Percentiles rank a stretch among this genome's conserved stretches.
Evolutionary conservation across 1,284 basidiomycete genomes (phyloP).

Genomic region (Rhodotorula sp.): DNA sequence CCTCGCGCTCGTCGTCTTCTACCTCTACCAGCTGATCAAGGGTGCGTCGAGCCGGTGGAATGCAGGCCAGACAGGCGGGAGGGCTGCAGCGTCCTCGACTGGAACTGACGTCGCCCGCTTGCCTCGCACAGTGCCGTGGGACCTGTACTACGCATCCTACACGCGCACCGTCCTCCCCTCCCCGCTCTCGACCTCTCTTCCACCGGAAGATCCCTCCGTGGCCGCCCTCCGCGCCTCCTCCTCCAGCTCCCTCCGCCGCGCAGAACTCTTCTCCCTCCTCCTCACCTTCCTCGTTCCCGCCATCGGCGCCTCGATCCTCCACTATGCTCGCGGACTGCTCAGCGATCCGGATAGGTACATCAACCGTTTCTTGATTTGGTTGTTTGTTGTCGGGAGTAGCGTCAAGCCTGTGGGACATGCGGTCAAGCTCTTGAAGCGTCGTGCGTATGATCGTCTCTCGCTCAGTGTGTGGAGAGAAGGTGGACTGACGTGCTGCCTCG

Average conservation of each 20-base stretch:
- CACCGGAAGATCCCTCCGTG: conserved; percentile 24
- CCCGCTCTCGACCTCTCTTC: neutral
- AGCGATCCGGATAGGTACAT: conserved; percentile 45
- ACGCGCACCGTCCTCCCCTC: conserved; percentile 42
- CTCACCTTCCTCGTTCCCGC: conserved; percentile 46
- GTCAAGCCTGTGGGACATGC: conserved; percentile 47
- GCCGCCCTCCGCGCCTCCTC: conserved; percentile 38
- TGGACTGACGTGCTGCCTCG: neutral
- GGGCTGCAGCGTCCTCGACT: no score
- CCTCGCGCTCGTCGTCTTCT: conserved; percentile 48
- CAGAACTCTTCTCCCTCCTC: conserved; percentile 46
- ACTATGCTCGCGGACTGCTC: conserved; percentile 46
- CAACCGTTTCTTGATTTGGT: conserved; percentile 47
- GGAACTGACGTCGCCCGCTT: neutral
- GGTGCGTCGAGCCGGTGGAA: conserved; percentile 10
- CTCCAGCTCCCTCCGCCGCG: conserved; percentile 44
- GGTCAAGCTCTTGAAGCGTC: conserved; percentile 35
- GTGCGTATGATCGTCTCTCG: conserved; percentile 8
- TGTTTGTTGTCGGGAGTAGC: conserved; percentile 48
- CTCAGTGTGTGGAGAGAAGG: neutral
- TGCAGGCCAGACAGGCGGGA: neutral
- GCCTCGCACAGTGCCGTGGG: conserved; percentile 43
- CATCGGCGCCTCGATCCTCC: conserved; percentile 46
- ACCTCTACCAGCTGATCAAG: conserved; percentile 44
- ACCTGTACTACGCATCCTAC: conserved; percentile 46